Base-by-base conservation (phyloP, 2,329 filamentous ascomycete genomes). In the Thelonectria discophora region DNA sequence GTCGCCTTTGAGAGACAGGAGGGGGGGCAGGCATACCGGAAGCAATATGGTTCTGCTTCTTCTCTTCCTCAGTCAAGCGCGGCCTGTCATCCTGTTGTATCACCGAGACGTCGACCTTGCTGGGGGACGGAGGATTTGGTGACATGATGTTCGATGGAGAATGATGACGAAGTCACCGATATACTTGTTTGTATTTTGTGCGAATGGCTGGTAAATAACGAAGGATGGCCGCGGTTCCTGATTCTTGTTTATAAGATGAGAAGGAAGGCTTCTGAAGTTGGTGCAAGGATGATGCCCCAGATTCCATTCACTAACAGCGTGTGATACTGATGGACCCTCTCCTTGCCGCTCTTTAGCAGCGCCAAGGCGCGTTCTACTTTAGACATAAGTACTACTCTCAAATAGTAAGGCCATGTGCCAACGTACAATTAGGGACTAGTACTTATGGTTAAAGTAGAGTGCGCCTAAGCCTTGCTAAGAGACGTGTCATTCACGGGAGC, bases 11-110 rank as follows among this genome's bases (percentile, higher is more conserved):
- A n/a, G n/a, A 24, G n/a, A 46, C 21, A 4, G 21, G 3, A 24
- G 21, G 34, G 3, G 27, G 27, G n/a, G n/a, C n/a, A 30, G 9
- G 15, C 73, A 50, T 78, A 83, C 82, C 82, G 64, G 82, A 84
- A 53, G 81, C 81, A 63, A 85, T 84, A 66, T 85, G 82, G 56
- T 85, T 85, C 68, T 83, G 80, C 70, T 84, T 84, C 76, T 84
- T 85, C 71, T 84, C 82, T 51, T 82, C 80, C 59, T 84, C 82
- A 6, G 82, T 84, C 32, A 85, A 74, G 37, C 82, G 81, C 42
- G 80, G 80, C 74, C 82, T 84, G 51, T 83, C 82, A 24, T 84
- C 81, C 17, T 55, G 52, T 65, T 37, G 53, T 66, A 27, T 63
- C 65, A 3, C 21, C 21, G 21, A 24, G 60, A 64, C 68, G 32